Percentiles rank a stretch among this genome's conserved stretches.
Evolutionary conservation across 1,139 yeast genomes (phyloP).

Genomic region (Yamadazyma friedrichii): DNA sequence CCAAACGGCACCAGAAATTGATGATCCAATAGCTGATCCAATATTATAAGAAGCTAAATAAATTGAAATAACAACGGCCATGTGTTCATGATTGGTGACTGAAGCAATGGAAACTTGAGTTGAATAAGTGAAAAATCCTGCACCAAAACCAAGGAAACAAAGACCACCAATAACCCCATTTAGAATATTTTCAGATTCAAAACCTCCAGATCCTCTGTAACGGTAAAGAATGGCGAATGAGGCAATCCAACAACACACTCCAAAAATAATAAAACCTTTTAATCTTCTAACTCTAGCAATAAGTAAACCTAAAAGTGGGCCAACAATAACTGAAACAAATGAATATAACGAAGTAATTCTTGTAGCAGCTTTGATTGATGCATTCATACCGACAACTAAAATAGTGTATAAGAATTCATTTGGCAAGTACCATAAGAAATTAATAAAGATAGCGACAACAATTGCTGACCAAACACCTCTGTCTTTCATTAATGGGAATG

Average conservation of each 20-base stretch:
- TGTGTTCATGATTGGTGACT: constrained; percentile 59
- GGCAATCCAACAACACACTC: constrained; percentile 53
- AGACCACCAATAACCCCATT: constrained; percentile 66
- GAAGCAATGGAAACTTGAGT: constrained; percentile 65
- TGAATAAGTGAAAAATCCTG: constrained; percentile 69
- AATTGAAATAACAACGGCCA: constrained; percentile 62
- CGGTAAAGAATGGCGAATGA: constrained; percentile 58
- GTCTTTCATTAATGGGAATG: constrained; percentile 55
- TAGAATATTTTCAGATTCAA: constrained; percentile 27
- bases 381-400: constrained; percentile 59
- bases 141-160: constrained; percentile 68
- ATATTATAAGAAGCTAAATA: constrained; percentile 55
- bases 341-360: constrained; percentile 63
- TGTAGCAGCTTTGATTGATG: constrained; percentile 58
- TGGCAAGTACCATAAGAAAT: constrained; percentile 66
- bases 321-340: constrained; percentile 63
- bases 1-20: constrained; percentile 68
- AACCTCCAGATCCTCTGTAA: constrained; percentile 53
- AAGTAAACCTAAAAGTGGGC: constrained; percentile 57
- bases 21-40: constrained; percentile 56
- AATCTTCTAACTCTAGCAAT: constrained; percentile 52
- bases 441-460: constrained; percentile 50
- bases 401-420: constrained; percentile 67
- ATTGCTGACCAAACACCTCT: constrained; percentile 60
- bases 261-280: constrained; percentile 60